Base-by-base conservation (phyloP, 225 moss, liverwort and hornwort genomes). In the Pleurozium schreberi region DNA sequence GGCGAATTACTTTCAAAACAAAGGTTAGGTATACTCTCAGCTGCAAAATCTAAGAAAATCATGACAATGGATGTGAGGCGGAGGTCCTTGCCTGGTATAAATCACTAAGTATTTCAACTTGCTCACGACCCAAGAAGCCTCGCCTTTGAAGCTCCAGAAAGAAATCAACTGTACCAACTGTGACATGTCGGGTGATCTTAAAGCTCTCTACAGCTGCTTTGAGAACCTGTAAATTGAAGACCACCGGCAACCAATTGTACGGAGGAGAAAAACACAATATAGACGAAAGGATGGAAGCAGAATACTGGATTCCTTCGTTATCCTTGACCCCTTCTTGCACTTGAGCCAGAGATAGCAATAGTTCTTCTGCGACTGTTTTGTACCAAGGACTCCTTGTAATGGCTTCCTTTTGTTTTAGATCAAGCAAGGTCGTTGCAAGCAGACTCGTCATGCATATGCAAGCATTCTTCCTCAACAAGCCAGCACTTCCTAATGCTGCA, bases 381-480 rank as follows among this genome's bases (percentile, higher is more conserved):
- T 90, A 95, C 97, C 97, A 97, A 68, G 95, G 93, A 88, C 93
- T 96, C 79, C 83, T 90, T 83, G 88, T 80, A 82, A 95, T 79
- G 43, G 91, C 92, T 75, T 82, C 88, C 88, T 87, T 96, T 88
- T 92, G 96, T 88, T 94, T 89, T 38, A 47, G 87, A 87, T 65
- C 82, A 81, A 94, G 81, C 85, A 67, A 67, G n/a, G 89, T 89
- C 80, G 92, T 92, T 74, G 89, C 85, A 61, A 97, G 84, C 67
- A 97, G 92, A 50, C 82, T 92, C 78, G 86, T 89, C 84, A 97
- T 88, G 84, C 97, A 94, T 55, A 86, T 88, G 86, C 93, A 90
- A 58, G 94, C 92, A 80, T 93, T 94, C 88, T 86, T 87, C 68
- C 92, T 92, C 80, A 96, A 84, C 84, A 94, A 88, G 22, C 87